Conservation (phyloP, 768 basidiomycete genomes). For the Phaffia australis region DNA sequence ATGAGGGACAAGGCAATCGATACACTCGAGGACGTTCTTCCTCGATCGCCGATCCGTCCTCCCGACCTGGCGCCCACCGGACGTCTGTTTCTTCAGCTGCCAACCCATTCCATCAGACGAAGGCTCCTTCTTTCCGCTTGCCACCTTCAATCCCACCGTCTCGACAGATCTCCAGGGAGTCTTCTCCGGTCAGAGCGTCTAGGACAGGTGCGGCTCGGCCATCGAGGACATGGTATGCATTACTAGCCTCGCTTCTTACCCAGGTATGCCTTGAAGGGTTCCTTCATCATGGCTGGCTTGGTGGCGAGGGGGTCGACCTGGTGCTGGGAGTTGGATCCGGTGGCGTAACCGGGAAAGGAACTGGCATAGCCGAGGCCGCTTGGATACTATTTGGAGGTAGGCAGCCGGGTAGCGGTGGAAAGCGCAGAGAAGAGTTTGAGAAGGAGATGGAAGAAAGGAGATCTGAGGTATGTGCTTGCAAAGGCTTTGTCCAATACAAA, state of each 20-base stretch:
- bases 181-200: background rate
- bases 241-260: slow-evolving; percentile 10
- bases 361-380: slow-evolving; percentile 6
- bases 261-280: slow-evolving; percentile 18
- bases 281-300: slow-evolving; percentile 4
- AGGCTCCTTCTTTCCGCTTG: background rate
- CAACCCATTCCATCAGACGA: background rate
- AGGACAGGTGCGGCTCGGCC: slow-evolving; percentile 5
- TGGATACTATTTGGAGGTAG: slow-evolving; percentile 11
- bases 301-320: slow-evolving; percentile 7
- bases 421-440: slow-evolving; percentile 15
- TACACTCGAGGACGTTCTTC: background rate
- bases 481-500: background rate
- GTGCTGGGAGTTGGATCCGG: slow-evolving; percentile 9
- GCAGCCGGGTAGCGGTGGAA: background rate
- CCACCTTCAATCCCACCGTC: slow-evolving; percentile 8
- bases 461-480: slow-evolving; percentile 5
- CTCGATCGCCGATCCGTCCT: background rate
- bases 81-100: background rate
- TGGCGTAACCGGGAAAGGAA: slow-evolving; percentile 8
- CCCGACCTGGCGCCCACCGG: background rate
- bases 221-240: slow-evolving; percentile 14
- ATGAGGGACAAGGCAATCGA: background rate
- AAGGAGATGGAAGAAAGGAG: slow-evolving; percentile 23
- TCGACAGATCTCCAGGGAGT: background rate